Evolutionary conservation across 2,329 filamentous ascomycete genomes (phyloP), one percentile per base, ranked within the genome.

Genomic region (Ciborinia camelliae): DNA sequence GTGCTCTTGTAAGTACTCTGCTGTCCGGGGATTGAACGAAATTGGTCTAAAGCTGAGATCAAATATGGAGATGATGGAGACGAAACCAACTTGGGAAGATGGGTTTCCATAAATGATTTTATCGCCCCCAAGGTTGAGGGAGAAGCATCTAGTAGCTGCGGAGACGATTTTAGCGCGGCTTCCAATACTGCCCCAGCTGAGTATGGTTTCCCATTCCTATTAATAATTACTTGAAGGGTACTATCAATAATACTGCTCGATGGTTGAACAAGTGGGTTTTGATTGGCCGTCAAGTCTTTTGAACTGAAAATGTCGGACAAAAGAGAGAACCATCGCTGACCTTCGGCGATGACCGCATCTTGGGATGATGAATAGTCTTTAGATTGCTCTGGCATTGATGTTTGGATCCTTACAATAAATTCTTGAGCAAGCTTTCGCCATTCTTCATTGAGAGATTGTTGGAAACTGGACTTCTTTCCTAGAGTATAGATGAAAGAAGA

Each of bases 381-480:
- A 0, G 92, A 92, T 64, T 94, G 87, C 73, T 94, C 92, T 0
- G 93, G 92, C 6, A 91, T 82, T 0, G 92, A 96, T 7, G 85
- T 84, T 62, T 87, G 87, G 64, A 97, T 86, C 45, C 84, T 82
- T 39, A 86, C 80, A 32, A 88, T 80, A n/a, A 97, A 77, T 0
- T 81, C 75, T 1, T 84, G 78, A 0, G 85, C 84, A n/a, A 92
- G 76, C 1, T 79, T 79, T 2, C 79, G 75, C 90, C 91, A 95
- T 68, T 88, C 80, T 3, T 80, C 75, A 20, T 79, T 75, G 0
- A 90, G 79, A 0, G 83, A 78, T 3, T 78, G 70, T 0, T 82
- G 75, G 4, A 87, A 69, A 2, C 80, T 76, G 0, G 77, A 65
- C 14, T 78, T 77, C 2, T 77, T 74, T 2, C 80, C 75, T 9